Base-by-base conservation (phyloP, 2,329 filamentous ascomycete genomes). In the Fusarium subglutinans region DNA sequence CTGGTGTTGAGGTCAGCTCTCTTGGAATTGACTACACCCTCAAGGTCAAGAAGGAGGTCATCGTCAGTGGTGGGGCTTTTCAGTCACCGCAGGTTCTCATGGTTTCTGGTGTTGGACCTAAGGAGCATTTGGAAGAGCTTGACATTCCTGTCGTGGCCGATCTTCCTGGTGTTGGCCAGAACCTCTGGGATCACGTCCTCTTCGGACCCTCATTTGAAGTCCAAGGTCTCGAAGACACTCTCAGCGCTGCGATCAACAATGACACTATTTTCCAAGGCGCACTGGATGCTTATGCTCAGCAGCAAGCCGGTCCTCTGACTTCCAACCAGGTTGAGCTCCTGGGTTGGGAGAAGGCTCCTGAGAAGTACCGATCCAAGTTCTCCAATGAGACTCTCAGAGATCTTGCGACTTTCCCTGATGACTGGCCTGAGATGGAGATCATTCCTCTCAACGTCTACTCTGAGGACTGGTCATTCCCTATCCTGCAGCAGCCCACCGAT, bases 381-480 rank as follows among this genome's bases (percentile, higher is more conserved):
- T 75, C 72, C 8, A 41, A 68, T 2, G 40, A 65, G 14, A 79
- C 77, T 1, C 38, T 60, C 9, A 28, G 66, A 15, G 69, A 54
- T 3, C 74, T 83, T 1, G 65, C 66, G 6, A 26, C 37, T 2
- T 79, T 79, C 18, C 81, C 82, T 0, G 72, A 74, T 20, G 81
- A 82, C 59, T 83, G 80, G 80, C 82, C 82, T 1, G 81, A 83
- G 57, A 72, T 81, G 2, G 81, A 83, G 57, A 83, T 62, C 40
- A 64, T 79, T 9, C 69, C 69, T 22, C 67, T 73, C 5, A 75
- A 76, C 38, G 76, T 62, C 17, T 77, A 76, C 38, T 72, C 70
- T 0, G 73, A 75, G 12, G 64, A 75, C 15, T 78, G 74, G 64
- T 55, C 44, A 11, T 74, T 73, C 47, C 74, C 74, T 4, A 64